These are phyloP conservation scores for Linderina pennispora DNA, from an alignment of 192 early-diverging fungal genomes.

Conservation along the genomic window DNA sequence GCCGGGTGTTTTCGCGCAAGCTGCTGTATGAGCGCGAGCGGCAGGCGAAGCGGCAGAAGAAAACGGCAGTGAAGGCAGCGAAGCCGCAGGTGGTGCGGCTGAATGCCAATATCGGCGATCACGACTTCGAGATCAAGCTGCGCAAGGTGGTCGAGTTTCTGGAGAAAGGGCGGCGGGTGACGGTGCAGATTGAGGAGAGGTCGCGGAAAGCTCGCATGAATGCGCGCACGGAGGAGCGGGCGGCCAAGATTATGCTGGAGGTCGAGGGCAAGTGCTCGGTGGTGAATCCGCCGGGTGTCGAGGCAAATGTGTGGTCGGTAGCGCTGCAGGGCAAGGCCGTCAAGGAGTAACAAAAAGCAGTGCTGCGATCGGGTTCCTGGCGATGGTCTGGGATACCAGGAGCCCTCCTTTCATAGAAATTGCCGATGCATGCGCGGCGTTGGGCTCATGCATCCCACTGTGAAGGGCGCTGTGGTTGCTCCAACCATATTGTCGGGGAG, in stretches of 20 bases:
- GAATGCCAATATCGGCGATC: conserved; percentile 8
- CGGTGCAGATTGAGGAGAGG: conserved; percentile 13
- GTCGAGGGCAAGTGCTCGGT: conserved; percentile 4
- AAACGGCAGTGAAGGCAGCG: neutral
- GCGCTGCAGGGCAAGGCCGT: conserved; percentile 16
- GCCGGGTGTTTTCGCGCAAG: conserved; percentile 30
- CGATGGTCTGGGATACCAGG: too few species aligned
- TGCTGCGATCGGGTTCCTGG: too few species aligned
- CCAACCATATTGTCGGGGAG: too few species aligned
- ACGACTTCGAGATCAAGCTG: conserved; percentile 30
- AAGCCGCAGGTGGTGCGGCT: conserved; percentile 18
- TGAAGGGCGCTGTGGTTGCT: too few species aligned
- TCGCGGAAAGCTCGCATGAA: neutral
- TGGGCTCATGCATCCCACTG: too few species aligned
- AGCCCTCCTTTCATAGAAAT: too few species aligned
- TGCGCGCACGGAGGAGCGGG: conserved; percentile 3
- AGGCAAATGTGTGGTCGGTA: conserved; percentile 15
- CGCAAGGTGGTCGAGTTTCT: conserved; percentile 6
- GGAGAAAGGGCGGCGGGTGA: conserved; percentile 18
- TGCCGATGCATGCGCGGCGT: too few species aligned
- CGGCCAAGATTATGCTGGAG: neutral
- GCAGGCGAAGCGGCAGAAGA: conserved; percentile 12
- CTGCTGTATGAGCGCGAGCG: conserved; percentile 30
- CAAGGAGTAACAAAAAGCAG: neutral
- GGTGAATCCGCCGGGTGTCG: conserved; percentile 4